Base-by-base conservation (phyloP, 768 basidiomycete species). In the Termitomyces sp. region DNA sequence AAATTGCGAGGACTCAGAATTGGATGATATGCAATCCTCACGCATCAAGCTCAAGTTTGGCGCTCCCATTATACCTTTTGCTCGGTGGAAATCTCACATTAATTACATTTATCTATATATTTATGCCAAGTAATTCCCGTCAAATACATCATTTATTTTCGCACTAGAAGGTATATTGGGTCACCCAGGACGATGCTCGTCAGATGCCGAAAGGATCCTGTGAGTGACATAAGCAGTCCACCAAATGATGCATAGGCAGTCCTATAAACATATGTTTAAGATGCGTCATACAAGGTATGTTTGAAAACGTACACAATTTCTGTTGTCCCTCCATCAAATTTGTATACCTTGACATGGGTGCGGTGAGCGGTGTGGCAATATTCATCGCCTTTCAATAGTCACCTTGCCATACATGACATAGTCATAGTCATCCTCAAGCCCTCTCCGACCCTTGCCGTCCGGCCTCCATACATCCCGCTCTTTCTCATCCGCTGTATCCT, bases 371-470 rank as follows among this genome's bases (percentile, higher is more conserved):
- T 42, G 20, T 11, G 45, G 13, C 34, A 42, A 55, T 54, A 36
- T 12, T 20, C 9, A 52, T n/a, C 22, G 8, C 11, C 45, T 37
- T 45, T 6, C 30, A 13, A 41, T 24, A 41, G 80, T 58, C 63
- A 95, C 94, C 86, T 95, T 98, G 34, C 96, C 96, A 71, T 93
- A 95, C 95, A 98, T 98, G 64, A 99, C 96, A 78, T 98, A 99
- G 68, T 98, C 95, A 68, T 94, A 99, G 64, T 98, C 95, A 59
- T 94, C 90, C 63, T 98, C 96, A 30, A 99, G 71, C 12, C 87
- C 95, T 69, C 83, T 80, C 64, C 79, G 81, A 15, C 83, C 92
- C 73, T 87, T 94, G 39, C 87, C 88, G 68, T 92, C 91, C 53
- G 92, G 92, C 67, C 92, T 76, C 92, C 92, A 94, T 18, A 88